Percentiles rank a stretch among this genome's conserved stretches.
These are phyloP conservation scores for Pseudomicrostroma phylloplanum DNA, from an alignment of 1,284 basidiomycete genomes.

Conservation along the genomic window DNA sequence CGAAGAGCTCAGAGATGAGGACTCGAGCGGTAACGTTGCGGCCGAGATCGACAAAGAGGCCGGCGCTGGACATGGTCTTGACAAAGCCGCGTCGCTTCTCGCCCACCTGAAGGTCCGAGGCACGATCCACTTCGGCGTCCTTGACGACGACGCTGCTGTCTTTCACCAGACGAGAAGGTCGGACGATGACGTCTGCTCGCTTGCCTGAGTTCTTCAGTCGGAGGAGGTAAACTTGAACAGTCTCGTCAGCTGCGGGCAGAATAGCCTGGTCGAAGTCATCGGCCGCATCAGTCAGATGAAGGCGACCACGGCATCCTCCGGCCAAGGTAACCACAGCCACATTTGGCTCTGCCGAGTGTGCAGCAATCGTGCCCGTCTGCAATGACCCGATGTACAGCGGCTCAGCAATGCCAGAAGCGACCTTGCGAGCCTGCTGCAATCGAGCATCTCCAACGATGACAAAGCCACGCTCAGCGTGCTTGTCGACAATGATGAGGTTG, in stretches of 20 bases:
- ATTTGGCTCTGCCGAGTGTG: constrained; percentile 23
- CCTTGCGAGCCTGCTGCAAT: neutral
- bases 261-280: constrained; percentile 66
- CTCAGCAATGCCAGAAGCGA: neutral
- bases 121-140: constrained; percentile 65
- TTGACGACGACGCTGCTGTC: constrained; percentile 52
- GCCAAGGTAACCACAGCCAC: constrained; percentile 27
- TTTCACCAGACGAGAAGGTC: constrained; percentile 62
- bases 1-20: constrained; percentile 76
- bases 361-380: constrained; percentile 24
- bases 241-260: constrained; percentile 63
- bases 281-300: constrained; percentile 62
- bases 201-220: constrained; percentile 45
- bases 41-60: constrained; percentile 83
- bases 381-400: constrained; percentile 12
- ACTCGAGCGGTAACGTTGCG: constrained; percentile 78
- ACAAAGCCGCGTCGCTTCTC: constrained; percentile 71
- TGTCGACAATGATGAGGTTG: constrained; percentile 79
- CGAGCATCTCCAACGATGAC: constrained; percentile 58
- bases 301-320: constrained; percentile 22
- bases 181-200: constrained; percentile 70
- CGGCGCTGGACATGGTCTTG: constrained; percentile 76
- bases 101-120: constrained; percentile 67
- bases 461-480: constrained; percentile 77
- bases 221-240: constrained; percentile 67